Base-by-base conservation (phyloP, 352 stramenopile species). In the Pythium brachiatum region DNA sequence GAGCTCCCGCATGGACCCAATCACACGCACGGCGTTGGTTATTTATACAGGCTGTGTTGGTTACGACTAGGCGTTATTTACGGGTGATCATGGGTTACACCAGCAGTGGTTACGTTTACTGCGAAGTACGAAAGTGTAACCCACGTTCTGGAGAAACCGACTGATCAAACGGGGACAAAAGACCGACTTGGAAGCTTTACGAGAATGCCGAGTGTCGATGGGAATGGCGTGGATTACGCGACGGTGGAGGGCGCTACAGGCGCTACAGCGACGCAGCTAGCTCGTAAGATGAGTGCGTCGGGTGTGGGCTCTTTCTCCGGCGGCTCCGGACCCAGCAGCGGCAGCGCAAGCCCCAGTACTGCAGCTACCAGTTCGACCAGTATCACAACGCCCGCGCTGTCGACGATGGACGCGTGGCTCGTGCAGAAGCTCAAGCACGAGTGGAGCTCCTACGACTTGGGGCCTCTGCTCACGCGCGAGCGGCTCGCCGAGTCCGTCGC, bases 371-470 rank as follows among this genome's bases (percentile, higher is more conserved):
- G 18, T 8, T 11, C 38, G 1, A 44, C n/a, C n/a, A n/a, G n/a
- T n/a, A n/a, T n/a, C n/a, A n/a, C 27, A 5, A 21, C 21, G 13
- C 26, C 47, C 6, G 11, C 8, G 20, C 29, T 39, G 60, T 41
- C 60, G 18, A 39, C 50, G 16, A 48, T 41, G 20, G 80, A 91
- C 61, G 62, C 75, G 47, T 93, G 83, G 83, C 69, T 93, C 54
- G 69, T 87, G 63, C 81, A 88, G 61, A 90, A 91, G 67, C 76
- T 93, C 38, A 81, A 79, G 57, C 62, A 74, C 39, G 81, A 93
- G 55, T 93, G 83, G 83, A 91, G 80, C 44, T 88, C 83, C 16
- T 74, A 74, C 53, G 83, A 91, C 29, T 74, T 93, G 7, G 83
- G 83, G 8, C 60, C 60, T 25, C 69, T 90, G 51, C 66, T 92